A percentile compares a stretch with the other conserved stretches of the same genome.
Evolutionary conservation across 1,284 basidiomycete species (phyloP).

Genomic region (Sporisorium graminicola): DNA sequence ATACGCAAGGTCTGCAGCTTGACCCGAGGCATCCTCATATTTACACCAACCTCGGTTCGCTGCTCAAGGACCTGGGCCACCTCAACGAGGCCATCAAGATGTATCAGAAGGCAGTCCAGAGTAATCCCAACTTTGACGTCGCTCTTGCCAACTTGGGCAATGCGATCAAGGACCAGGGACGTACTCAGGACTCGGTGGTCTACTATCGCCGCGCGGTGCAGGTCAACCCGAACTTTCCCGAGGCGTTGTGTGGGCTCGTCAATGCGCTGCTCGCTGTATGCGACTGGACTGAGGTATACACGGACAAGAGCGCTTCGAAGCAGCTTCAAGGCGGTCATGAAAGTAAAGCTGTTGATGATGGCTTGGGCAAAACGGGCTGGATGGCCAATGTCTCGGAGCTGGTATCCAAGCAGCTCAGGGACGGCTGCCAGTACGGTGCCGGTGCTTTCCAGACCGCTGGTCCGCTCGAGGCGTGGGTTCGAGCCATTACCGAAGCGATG

Average conservation of each 20-base stretch:
- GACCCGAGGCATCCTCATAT: constrained; percentile 76
- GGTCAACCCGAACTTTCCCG: constrained; percentile 75
- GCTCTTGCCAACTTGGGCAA: constrained; percentile 78
- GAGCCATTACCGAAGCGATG: constrained; percentile 68
- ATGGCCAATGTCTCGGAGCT: constrained; percentile 73
- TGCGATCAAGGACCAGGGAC: constrained; percentile 73
- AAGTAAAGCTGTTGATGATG: background rate
- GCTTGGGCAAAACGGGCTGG: constrained; percentile 67
- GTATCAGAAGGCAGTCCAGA: constrained; percentile 74
- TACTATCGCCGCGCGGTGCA: constrained; percentile 75
- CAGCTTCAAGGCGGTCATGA: constrained; percentile 1
- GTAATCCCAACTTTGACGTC: constrained; percentile 75
- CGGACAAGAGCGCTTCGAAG: constrained; percentile 12
- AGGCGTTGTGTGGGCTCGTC: constrained; percentile 75
- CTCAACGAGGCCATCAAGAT: constrained; percentile 74
- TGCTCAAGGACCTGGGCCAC: constrained; percentile 76
- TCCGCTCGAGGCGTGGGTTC: constrained; percentile 73
- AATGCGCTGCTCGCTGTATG: constrained; percentile 75
- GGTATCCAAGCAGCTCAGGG: constrained; percentile 73
- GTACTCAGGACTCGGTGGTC: constrained; percentile 74
- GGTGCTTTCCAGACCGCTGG: constrained; percentile 71
- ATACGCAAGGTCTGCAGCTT: constrained; percentile 74
- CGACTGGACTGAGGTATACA: constrained; percentile 73
- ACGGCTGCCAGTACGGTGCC: constrained; percentile 71
- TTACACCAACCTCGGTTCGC: constrained; percentile 76